A percentile compares a stretch with the other conserved stretches of the same genome.
phyloP scores from a whole-genome alignment of 257 asterid genomes.

The Cinchona pubescens region DNA sequence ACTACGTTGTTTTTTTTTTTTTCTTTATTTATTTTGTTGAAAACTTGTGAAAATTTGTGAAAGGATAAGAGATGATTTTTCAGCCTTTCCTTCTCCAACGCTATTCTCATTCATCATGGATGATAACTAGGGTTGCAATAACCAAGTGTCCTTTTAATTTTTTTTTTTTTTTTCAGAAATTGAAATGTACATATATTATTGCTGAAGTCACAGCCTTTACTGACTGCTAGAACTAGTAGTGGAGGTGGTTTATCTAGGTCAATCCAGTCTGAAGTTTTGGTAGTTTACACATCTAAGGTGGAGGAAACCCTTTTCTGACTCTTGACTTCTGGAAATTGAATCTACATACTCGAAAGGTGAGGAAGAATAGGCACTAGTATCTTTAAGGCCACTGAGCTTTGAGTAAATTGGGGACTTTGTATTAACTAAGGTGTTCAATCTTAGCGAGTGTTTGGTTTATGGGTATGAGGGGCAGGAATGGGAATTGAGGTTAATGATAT shows the following conservation, averaged over 20 bases:
- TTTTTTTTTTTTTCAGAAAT: not conserved
- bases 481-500: no score
- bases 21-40: no score
- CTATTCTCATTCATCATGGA: not conserved
- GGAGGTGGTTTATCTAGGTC: not conserved
- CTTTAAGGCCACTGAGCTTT: not conserved
- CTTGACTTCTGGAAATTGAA: not conserved
- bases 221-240: not conserved
- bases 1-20: not conserved
- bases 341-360: not conserved
- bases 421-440: not conserved
- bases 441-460: not conserved
- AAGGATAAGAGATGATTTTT: not conserved
- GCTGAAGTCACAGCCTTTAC: not conserved
- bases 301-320: not conserved
- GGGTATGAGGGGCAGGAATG: no score
- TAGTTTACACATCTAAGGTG: not conserved
- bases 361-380: not conserved
- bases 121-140: not conserved
- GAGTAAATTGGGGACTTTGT: not conserved
- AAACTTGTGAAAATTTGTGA: not conserved
- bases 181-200: not conserved
- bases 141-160: not conserved
- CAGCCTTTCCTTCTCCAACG: not conserved
- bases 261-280: not conserved